Evolutionary conservation across 352 stramenopile genomes (phyloP).

Genomic region (Pythium angustatum): DNA sequence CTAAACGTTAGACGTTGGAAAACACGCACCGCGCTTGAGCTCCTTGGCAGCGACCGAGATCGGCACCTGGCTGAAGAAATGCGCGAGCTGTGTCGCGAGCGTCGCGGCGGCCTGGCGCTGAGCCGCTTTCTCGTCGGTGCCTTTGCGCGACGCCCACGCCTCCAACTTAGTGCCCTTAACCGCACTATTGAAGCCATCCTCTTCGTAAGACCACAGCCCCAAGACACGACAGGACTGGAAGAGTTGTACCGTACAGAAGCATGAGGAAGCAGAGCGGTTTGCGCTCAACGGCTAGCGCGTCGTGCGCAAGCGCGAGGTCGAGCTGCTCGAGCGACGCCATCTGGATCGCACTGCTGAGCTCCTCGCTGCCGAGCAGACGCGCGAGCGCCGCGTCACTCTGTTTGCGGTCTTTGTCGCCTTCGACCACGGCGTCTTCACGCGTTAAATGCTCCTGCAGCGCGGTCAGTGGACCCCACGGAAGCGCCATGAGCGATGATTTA

Average conservation of each 20-base stretch:
- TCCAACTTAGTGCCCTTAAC: constrained; percentile 65
- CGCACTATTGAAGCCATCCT: constrained; percentile 24
- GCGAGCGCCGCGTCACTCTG: constrained; percentile 49
- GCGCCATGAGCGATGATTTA: neutral
- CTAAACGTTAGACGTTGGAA: too few relatives aligned
- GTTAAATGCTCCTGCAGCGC: constrained; percentile 45
- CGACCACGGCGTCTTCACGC: constrained; percentile 36
- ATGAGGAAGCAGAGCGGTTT: constrained; percentile 47
- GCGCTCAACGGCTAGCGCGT: constrained; percentile 48
- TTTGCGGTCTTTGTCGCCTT: constrained; percentile 47
- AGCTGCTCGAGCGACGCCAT: constrained; percentile 57
- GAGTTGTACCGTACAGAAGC: constrained; percentile 60
- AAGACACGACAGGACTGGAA: too few relatives aligned
- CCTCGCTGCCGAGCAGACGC: constrained; percentile 44
- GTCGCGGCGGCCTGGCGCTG: constrained; percentile 25
- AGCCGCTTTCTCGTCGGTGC: constrained; percentile 29
- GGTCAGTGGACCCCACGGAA: constrained; percentile 54
- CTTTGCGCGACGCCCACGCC: constrained; percentile 31
- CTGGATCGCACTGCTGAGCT: constrained; percentile 47
- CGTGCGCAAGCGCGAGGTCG: constrained; percentile 54
- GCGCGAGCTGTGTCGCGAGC: constrained; percentile 43
- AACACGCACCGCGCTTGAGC: constrained; percentile 46
- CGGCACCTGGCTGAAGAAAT: constrained; percentile 53
- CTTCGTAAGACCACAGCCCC: neutral
- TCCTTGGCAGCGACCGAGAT: constrained; percentile 55